phyloP scores from a whole-genome alignment of 306 rosid genomes.

The Castanea mollissima region DNA sequence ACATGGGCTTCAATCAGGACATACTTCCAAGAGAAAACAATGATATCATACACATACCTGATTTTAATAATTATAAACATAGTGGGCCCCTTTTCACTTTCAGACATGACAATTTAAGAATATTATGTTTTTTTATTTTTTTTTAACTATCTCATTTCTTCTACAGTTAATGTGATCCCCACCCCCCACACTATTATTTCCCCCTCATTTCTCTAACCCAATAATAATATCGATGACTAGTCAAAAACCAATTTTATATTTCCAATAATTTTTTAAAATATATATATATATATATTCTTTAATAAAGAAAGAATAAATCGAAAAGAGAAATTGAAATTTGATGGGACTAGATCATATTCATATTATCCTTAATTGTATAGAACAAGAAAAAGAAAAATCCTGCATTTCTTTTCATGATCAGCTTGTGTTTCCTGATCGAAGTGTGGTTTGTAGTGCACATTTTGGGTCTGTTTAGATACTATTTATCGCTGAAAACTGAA shows the following conservation, averaged over 20 bases:
- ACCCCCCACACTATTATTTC: conserved; percentile 4
- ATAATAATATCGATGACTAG: conserved; percentile 29
- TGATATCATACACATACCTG: conserved; percentile 41
- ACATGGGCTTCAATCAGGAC: conserved; percentile 49
- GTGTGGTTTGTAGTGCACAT: too few species aligned
- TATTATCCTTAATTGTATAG: neutral
- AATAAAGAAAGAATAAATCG: conserved; percentile 1
- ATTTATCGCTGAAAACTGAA: too few species aligned
- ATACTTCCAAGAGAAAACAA: conserved; percentile 55
- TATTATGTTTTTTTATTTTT: conserved; percentile 2
- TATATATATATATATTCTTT: neutral
- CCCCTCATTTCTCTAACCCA: conserved; percentile 20
- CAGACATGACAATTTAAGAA: conserved; percentile 59
- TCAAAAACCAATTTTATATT: conserved; percentile 5
- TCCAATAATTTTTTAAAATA: too few species aligned
- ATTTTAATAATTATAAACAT: conserved; percentile 25
- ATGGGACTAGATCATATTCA: neutral
- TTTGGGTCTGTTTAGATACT: too few species aligned
- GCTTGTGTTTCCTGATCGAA: too few species aligned
- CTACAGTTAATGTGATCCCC: conserved; percentile 31
- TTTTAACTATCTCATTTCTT: conserved; percentile 25
- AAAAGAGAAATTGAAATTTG: neutral
- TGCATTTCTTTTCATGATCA: neutral
- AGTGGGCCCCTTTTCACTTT: conserved; percentile 18
- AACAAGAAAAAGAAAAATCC: neutral